phyloP scores from a whole-genome alignment of 345 rosid genomes.

The Euclidium syriacum region DNA sequence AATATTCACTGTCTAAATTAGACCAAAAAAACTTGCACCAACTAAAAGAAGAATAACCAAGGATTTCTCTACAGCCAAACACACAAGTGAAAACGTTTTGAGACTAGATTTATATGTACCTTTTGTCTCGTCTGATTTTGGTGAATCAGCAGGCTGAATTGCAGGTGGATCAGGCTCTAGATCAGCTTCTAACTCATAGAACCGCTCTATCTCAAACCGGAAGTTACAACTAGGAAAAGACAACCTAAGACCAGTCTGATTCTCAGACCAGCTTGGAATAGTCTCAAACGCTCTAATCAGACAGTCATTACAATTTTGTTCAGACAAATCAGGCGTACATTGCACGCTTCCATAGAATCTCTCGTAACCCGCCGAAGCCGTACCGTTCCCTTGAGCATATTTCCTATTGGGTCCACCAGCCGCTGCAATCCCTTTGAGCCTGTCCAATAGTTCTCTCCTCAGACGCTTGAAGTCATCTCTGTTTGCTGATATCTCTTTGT shows the following conservation, averaged over 20 bases:
- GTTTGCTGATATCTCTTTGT: neutral
- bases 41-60: too few relatives aligned
- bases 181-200: conserved; percentile 16
- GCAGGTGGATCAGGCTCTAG: conserved; percentile 22
- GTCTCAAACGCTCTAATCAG: neutral
- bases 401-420: conserved; percentile 32
- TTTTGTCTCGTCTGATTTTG: neutral
- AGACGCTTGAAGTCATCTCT: conserved; percentile 10
- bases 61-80: neutral
- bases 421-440: conserved; percentile 24
- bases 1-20: neutral
- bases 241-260: conserved; percentile 27
- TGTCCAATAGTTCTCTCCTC: conserved; percentile 17
- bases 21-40: conserved; percentile 7
- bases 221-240: conserved; percentile 41
- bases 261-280: conserved; percentile 23
- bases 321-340: conserved; percentile 43
- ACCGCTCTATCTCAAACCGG: conserved; percentile 31
- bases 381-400: conserved; percentile 35
- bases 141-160: neutral
- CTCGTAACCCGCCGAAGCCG: neutral
- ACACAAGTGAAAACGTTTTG: too few relatives aligned
- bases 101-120: conserved; percentile 12
- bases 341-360: conserved; percentile 36
- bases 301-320: conserved; percentile 30